Evolutionary conservation across 768 basidiomycete species (phyloP).

Genomic region (Suillus placidus): DNA sequence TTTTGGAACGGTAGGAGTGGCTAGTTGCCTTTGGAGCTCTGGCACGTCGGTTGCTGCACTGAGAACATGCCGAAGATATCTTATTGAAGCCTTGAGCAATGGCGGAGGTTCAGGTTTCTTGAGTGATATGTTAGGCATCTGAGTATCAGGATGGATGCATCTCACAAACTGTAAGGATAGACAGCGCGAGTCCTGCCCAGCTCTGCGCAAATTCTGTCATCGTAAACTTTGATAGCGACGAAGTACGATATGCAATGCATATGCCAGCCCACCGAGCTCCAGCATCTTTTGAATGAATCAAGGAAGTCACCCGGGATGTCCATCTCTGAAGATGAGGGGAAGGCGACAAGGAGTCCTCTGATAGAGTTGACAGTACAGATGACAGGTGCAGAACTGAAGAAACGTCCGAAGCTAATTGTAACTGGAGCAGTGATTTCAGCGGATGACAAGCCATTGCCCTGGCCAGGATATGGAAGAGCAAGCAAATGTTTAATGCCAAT

Average conservation of each 20-base stretch:
- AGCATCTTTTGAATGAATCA: slow-evolving; percentile 78
- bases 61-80: slow-evolving; percentile 65
- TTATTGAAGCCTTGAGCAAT: slow-evolving; percentile 62
- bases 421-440: slow-evolving; percentile 66
- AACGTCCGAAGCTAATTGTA: slow-evolving; percentile 71
- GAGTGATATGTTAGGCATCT: slow-evolving; percentile 24
- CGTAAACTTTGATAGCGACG: slow-evolving; percentile 54
- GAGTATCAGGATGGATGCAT: slow-evolving; percentile 26
- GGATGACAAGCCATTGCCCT: slow-evolving; percentile 51
- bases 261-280: slow-evolving; percentile 81
- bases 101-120: slow-evolving; percentile 74
- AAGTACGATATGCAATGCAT: slow-evolving; percentile 70
- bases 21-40: slow-evolving; percentile 83
- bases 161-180: slow-evolving; percentile 68
- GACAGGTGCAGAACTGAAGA: slow-evolving; percentile 62
- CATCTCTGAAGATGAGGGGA: slow-evolving; percentile 76
- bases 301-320: slow-evolving; percentile 69
- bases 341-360: slow-evolving; percentile 52
- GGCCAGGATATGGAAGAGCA: neutral
- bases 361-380: slow-evolving; percentile 59
- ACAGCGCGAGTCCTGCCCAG: slow-evolving; percentile 69
- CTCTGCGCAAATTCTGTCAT: slow-evolving; percentile 73
- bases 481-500: neutral
- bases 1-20: slow-evolving; percentile 71
- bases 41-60: slow-evolving; percentile 58